Evolutionary conservation across 2,329 filamentous ascomycete species (phyloP).

Genomic region (Alternaria sp.): DNA sequence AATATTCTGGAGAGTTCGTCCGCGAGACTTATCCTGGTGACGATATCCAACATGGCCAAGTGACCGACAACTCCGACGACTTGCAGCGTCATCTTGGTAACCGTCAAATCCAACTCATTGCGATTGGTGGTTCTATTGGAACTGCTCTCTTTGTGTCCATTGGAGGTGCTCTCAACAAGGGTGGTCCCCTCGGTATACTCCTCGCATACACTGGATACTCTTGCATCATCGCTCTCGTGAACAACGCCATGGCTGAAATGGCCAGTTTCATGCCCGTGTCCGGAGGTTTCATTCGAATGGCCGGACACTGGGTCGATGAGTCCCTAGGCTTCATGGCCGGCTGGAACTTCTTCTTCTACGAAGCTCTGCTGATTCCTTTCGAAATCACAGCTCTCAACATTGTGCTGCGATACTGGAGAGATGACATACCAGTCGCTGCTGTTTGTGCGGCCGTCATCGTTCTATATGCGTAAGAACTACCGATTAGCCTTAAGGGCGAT

Average conservation of each 20-base stretch:
- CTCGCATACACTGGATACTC: conserved; percentile 68
- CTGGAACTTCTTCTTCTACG: conserved; percentile 63
- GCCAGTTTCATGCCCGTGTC: conserved; percentile 68
- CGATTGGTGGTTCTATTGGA: conserved; percentile 53
- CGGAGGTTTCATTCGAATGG: conserved; percentile 71
- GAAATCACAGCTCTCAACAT: conserved; percentile 60
- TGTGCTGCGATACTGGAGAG: conserved; percentile 55
- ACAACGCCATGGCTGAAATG: conserved; percentile 74
- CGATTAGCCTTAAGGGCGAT: conserved; percentile 2
- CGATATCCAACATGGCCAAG: conserved; percentile 41
- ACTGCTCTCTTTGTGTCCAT: conserved; percentile 69
- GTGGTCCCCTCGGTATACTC: conserved; percentile 64
- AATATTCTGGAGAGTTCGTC: conserved; percentile 45
- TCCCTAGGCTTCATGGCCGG: conserved; percentile 67
- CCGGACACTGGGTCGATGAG: conserved; percentile 73
- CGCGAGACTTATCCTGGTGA: conserved; percentile 33
- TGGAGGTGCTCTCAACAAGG: conserved; percentile 62
- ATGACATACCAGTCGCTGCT: conserved; percentile 55
- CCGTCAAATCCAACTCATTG: conserved; percentile 53
- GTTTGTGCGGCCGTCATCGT: conserved; percentile 55
- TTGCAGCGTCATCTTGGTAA: conserved; percentile 52
- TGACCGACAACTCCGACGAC: conserved; percentile 48
- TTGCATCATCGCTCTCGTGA: conserved; percentile 66
- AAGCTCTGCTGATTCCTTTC: conserved; percentile 61
- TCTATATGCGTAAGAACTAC: conserved; percentile 51